phyloP scores from a whole-genome alignment of 106 monocot genomes.

The Apostasia ramifera region DNA sequence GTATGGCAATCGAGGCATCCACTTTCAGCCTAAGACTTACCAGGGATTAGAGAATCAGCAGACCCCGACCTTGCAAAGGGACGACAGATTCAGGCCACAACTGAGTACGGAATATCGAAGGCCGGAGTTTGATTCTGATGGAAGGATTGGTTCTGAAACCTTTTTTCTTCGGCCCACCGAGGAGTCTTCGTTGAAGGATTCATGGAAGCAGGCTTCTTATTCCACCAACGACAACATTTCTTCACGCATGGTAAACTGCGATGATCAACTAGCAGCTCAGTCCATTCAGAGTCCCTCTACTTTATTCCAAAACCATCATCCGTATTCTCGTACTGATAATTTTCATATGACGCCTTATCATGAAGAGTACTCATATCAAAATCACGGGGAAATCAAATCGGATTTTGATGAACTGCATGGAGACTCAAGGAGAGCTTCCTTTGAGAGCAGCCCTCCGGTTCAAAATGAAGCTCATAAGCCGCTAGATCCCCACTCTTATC shows the following conservation, averaged over 20 bases:
- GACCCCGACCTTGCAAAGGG: not conserved
- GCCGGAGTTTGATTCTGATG: constrained; percentile 6
- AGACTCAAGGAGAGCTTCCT: not conserved
- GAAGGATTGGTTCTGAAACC: constrained; percentile 1
- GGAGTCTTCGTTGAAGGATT: constrained; percentile 3
- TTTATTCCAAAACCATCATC: constrained; percentile 17
- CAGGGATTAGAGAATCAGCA: constrained; percentile 3
- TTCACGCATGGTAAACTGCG: constrained; percentile 1
- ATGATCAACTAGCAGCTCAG: constrained; percentile 15
- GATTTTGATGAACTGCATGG: constrained; percentile 10
- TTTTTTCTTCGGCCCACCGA: not conserved
- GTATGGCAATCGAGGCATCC: not conserved
- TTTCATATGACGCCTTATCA: not conserved
- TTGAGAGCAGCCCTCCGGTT: constrained; percentile 11
- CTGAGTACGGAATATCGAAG: constrained; percentile 10
- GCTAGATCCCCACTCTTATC: not conserved
- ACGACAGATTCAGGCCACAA: constrained; percentile 2
- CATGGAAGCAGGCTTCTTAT: not conserved
- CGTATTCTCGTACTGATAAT: constrained; percentile 9
- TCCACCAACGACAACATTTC: not conserved
- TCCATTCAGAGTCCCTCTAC: constrained; percentile 7
- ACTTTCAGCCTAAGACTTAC: not conserved
- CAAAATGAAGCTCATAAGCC: not conserved
- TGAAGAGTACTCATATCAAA: not conserved
- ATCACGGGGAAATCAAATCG: constrained; percentile 5